These are phyloP conservation scores for Aspergillus haitiensis DNA, from an alignment of 495 filamentous ascomycete genomes.

Conservation along the genomic window DNA sequence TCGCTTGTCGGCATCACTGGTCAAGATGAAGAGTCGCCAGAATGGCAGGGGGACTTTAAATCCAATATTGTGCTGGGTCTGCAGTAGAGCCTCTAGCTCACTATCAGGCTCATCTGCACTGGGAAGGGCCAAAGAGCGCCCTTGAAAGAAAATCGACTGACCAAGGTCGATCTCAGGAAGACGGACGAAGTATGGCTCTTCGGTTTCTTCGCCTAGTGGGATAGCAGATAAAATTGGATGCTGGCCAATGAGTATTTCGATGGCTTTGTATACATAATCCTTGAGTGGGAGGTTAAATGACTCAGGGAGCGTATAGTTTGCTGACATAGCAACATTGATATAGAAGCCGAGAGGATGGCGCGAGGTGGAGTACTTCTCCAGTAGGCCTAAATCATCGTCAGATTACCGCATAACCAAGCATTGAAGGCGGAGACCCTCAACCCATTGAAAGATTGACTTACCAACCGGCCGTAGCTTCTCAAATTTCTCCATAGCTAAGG, in stretches of 20 bases:
- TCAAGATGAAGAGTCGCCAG: conserved; percentile 43
- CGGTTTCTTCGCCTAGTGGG: conserved; percentile 40
- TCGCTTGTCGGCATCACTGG: conserved; percentile 21
- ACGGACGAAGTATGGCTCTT: conserved; percentile 46
- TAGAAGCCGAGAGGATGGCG: conserved; percentile 49
- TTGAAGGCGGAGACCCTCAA: neutral
- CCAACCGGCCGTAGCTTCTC: conserved; percentile 34
- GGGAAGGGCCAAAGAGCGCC: conserved; percentile 22
- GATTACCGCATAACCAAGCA: neutral
- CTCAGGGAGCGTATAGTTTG: conserved; percentile 38
- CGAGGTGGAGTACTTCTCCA: conserved; percentile 47
- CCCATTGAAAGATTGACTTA: conserved; percentile 17
- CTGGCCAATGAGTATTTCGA: conserved; percentile 37
- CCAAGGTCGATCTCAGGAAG: conserved; percentile 43
- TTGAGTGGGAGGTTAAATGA: conserved; percentile 32
- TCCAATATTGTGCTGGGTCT: conserved; percentile 38
- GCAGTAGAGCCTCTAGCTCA: conserved; percentile 38
- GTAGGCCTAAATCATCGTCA: conserved; percentile 30
- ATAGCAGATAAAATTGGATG: conserved; percentile 48
- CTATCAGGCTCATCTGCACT: conserved; percentile 18
- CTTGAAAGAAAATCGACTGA: conserved; percentile 34
- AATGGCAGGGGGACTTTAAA: conserved; percentile 35
- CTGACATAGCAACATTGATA: conserved; percentile 42
- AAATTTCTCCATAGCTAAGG: conserved; percentile 25
- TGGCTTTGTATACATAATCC: conserved; percentile 39